phyloP scores from a whole-genome alignment of 257 asterid species.

The Hygrophila difformis region DNA sequence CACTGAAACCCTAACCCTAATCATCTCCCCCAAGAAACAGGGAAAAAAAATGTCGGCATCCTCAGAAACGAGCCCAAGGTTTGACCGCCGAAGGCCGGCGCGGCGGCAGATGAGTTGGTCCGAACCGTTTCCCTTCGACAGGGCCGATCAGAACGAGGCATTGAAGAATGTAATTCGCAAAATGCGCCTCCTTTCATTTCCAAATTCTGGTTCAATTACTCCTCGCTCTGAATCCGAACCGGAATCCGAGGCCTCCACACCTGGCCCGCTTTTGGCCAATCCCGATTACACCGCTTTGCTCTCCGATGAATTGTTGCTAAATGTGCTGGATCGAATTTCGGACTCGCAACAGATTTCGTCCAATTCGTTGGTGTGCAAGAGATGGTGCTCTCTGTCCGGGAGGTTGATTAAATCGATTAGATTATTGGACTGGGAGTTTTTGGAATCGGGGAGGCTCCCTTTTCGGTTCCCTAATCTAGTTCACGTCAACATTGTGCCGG shows the following conservation, averaged over 20 bases:
- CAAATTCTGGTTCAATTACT: slow-evolving; percentile 57
- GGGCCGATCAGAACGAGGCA: slow-evolving; percentile 47
- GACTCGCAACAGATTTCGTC: slow-evolving; percentile 38
- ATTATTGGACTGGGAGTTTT: slow-evolving; percentile 83
- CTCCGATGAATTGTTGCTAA: slow-evolving; percentile 53
- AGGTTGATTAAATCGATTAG: slow-evolving; percentile 47
- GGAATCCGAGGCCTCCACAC: slow-evolving; percentile 37
- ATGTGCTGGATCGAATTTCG: slow-evolving; percentile 37
- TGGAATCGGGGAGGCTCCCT: slow-evolving; percentile 74
- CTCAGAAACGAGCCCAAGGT: slow-evolving; percentile 28
- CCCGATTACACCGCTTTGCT: slow-evolving; percentile 42
- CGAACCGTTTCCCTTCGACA: slow-evolving; percentile 24
- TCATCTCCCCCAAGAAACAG: too few relatives aligned
- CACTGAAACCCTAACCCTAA: slow-evolving; percentile 42
- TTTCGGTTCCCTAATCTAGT: slow-evolving; percentile 68
- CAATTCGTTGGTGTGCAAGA: slow-evolving; percentile 71
- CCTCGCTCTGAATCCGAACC: slow-evolving; percentile 67
- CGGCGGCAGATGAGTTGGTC: slow-evolving; percentile 39
- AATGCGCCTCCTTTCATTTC: slow-evolving; percentile 55
- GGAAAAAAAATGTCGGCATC: slow-evolving; percentile 29
- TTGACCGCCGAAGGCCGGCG: slow-evolving; percentile 34
- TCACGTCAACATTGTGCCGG: slow-evolving; percentile 46
- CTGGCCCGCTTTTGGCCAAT: slow-evolving; percentile 18
- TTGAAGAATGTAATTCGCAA: slow-evolving; percentile 50
- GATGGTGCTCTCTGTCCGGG: slow-evolving; percentile 72